phyloP scores from a whole-genome alignment of 2,329 filamentous ascomycete species.

The Ceratocystis cacaofunesta region DNA sequence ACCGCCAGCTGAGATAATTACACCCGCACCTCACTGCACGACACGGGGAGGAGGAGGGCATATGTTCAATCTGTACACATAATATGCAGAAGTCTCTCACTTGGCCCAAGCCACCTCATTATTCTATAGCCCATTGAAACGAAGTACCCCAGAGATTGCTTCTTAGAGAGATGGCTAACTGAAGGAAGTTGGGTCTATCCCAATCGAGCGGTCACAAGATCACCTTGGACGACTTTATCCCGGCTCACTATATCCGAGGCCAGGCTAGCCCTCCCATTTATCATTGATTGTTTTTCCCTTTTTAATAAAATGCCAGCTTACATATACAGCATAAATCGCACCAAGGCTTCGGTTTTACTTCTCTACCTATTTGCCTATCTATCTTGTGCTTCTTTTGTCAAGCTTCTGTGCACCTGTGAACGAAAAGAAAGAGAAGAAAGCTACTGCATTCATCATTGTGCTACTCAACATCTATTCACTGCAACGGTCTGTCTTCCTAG shows the following conservation, averaged over 20 bases:
- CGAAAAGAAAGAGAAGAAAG: too few relatives aligned
- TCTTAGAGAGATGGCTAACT: not conserved
- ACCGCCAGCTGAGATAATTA: not conserved
- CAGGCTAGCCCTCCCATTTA: not conserved
- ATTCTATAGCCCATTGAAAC: too few relatives aligned
- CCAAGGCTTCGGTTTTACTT: not conserved
- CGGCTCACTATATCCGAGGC: slow-evolving; percentile 17
- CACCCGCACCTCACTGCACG: too few relatives aligned
- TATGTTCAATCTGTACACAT: too few relatives aligned
- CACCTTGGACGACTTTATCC: slow-evolving; percentile 16
- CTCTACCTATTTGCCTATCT: not conserved
- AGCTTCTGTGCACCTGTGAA: too few relatives aligned
- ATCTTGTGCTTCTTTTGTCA: not conserved
- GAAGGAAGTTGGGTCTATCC: not conserved
- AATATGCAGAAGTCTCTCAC: too few relatives aligned
- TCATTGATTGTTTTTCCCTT: not conserved
- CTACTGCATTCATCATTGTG: too few relatives aligned
- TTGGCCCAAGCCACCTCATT: too few relatives aligned
- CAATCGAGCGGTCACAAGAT: slow-evolving; percentile 11
- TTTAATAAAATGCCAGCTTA: not conserved
- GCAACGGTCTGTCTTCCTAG: too few relatives aligned
- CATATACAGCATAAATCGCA: not conserved
- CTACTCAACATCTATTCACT: too few relatives aligned
- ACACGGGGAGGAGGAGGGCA: too few relatives aligned
- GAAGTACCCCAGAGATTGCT: too few relatives aligned